phyloP scores from a whole-genome alignment of 257 asterid genomes.

The Prunella vulgaris region DNA sequence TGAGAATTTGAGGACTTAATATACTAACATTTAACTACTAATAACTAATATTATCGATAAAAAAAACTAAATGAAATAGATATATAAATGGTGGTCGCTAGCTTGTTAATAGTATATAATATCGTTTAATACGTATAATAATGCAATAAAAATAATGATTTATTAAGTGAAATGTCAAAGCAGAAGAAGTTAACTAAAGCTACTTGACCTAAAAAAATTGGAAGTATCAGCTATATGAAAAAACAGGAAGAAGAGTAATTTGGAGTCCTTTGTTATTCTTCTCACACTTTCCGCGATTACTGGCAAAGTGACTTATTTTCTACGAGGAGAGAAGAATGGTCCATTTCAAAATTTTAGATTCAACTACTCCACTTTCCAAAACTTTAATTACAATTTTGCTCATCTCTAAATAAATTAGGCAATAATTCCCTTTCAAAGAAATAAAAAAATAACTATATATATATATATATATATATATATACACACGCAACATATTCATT shows the following conservation, averaged over 20 bases:
- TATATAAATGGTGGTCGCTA: too few species aligned
- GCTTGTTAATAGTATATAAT: too few species aligned
- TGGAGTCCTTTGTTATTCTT: not conserved
- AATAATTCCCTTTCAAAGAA: too few species aligned
- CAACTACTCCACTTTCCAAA: slow-evolving; percentile 30
- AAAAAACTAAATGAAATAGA: too few species aligned
- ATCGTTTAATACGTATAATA: too few species aligned
- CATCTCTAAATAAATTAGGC: not conserved
- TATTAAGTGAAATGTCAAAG: not conserved
- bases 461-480: too few species aligned
- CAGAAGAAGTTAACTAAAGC: not conserved
- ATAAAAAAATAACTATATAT: too few species aligned
- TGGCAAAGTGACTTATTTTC: slow-evolving; percentile 12
- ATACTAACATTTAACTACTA: too few species aligned
- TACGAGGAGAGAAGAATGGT: not conserved
- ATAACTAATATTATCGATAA: too few species aligned
- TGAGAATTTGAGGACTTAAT: too few species aligned
- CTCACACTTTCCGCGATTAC: slow-evolving; percentile 14
- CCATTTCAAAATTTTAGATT: slow-evolving; percentile 7
- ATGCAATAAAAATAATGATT: too few species aligned
- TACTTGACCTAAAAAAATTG: not conserved
- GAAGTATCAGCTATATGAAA: not conserved
- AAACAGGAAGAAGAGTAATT: not conserved
- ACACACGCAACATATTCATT: too few species aligned
- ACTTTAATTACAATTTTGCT: not conserved